phyloP scores from a whole-genome alignment of 2,329 filamentous ascomycete species.

The Beauveria varroae region DNA sequence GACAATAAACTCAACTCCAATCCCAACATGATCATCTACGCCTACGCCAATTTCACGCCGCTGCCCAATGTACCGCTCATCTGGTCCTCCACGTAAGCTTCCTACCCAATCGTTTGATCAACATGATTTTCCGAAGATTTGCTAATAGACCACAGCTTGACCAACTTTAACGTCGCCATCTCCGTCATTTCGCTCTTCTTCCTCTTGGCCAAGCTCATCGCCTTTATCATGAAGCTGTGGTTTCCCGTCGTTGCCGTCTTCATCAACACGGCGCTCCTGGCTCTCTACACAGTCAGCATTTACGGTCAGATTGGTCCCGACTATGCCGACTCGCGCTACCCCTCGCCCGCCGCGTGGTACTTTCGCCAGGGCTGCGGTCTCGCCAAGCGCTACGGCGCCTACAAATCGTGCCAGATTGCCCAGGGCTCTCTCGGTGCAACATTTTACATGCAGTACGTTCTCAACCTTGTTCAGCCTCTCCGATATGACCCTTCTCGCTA shows the following conservation, averaged over 20 bases:
- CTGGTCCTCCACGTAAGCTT: conserved; percentile 64
- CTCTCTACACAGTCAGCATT: conserved; percentile 57
- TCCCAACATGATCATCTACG: conserved; percentile 61
- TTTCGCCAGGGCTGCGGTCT: conserved; percentile 61
- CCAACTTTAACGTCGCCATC: conserved; percentile 69
- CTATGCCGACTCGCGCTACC: conserved; percentile 56
- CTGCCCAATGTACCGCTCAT: conserved; percentile 58
- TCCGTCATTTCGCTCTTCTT: conserved; percentile 71
- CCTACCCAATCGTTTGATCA: neutral
- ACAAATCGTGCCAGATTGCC: conserved; percentile 58
- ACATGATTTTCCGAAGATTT: neutral
- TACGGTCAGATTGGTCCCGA: conserved; percentile 69
- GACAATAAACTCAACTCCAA: conserved; percentile 68
- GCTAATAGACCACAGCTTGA: conserved; percentile 45
- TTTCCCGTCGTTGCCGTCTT: conserved; percentile 56
- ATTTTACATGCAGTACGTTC: conserved; percentile 59
- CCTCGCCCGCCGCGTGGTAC: conserved; percentile 64
- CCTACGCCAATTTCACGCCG: conserved; percentile 62
- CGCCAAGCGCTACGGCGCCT: conserved; percentile 44
- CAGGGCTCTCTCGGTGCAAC: conserved; percentile 60
- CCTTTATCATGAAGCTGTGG: conserved; percentile 64
- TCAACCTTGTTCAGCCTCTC: too few relatives aligned
- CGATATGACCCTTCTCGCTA: neutral
- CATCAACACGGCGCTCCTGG: conserved; percentile 49
- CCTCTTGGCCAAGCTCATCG: conserved; percentile 61